Evolutionary conservation across 176 grass and related monocot species (phyloP), one percentile per base, ranked within the genome.

Genomic region (Elaeis guineensis): DNA sequence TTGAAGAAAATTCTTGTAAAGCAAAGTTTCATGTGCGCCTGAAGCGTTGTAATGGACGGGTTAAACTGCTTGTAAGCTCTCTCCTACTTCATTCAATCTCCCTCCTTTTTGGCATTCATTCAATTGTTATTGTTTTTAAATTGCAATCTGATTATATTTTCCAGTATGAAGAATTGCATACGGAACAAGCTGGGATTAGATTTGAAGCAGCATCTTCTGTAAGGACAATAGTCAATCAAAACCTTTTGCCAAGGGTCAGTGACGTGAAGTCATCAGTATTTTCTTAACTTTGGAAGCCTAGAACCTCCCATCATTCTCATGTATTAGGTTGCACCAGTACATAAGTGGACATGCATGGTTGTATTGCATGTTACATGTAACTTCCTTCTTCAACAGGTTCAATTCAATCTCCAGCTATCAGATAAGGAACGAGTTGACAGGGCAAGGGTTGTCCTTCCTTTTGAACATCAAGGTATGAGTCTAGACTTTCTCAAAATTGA

Each of bases 361-460:
- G 50, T 19, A 6, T 50, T 15, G 3, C 1, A 19, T 1, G 28
- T 54, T 16, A 72, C 54, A 3, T 16, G 20, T 64, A 22, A 65
- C 58, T 63, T 63, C 22, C 78, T 68, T 28, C 6, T 74, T 84
- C 35, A 56, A 78, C 73, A 85, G 87, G 87, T 91, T 62, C 87
- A 85, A 63, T 97, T 97, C 77, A 97, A 85, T 85, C 84, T 97
- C 72, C 80, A 91, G 59, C 76, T 97, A 19, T 89, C 93, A 67
- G 93, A 91, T 59, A 90, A 97, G 56, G 84, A 97, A 57, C 72
- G 83, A 14, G 64, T 50, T 51, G 87, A 91, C 75, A 88, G 73
- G 71, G 84, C 80, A 72, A 97, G 85, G 65, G 93, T 90, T 50
- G 62, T 91, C 80, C 93, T 97, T 67, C 93, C 93, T 72, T 97